phyloP scores from a whole-genome alignment of 371 early-diverging fungal species.

The Actinomortierella wolfii region DNA sequence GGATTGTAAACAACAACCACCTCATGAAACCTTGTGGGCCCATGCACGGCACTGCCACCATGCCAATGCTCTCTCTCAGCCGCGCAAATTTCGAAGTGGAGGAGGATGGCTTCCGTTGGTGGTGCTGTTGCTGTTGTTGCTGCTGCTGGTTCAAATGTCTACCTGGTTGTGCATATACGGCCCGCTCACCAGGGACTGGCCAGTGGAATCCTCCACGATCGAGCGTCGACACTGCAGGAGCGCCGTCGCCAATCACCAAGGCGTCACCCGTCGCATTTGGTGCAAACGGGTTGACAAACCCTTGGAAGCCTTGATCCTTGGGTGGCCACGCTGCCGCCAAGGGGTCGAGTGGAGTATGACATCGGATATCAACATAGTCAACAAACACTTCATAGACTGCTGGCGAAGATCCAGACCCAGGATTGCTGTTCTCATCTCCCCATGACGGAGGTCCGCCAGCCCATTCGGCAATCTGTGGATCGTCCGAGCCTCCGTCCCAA shows the following conservation, averaged over 20 bases:
- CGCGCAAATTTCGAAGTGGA: too few relatives aligned
- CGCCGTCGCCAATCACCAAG: slow-evolving; percentile 21
- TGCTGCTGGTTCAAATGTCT: too few relatives aligned
- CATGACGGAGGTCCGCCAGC: slow-evolving; percentile 68
- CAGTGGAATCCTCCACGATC: slow-evolving; percentile 34
- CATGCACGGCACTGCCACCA: too few relatives aligned
- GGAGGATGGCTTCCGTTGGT: too few relatives aligned
- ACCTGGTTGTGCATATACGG: too few relatives aligned
- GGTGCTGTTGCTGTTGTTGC: too few relatives aligned
- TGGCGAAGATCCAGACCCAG: too few relatives aligned
- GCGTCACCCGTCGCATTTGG: slow-evolving; percentile 22
- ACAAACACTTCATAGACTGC: slow-evolving; percentile 27
- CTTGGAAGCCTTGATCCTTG: slow-evolving; percentile 25
- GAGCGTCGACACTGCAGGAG: slow-evolving; percentile 26
- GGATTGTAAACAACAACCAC: too few relatives aligned
- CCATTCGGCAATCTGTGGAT: slow-evolving; percentile 64
- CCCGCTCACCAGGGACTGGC: too few relatives aligned
- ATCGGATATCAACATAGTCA: slow-evolving; percentile 34
- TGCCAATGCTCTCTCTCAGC: too few relatives aligned
- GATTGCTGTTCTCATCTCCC: slow-evolving; percentile 36
- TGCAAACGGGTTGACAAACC: slow-evolving; percentile 23
- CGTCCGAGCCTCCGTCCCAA: slow-evolving; percentile 69
- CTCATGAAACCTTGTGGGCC: too few relatives aligned
- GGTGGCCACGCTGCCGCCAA: slow-evolving; percentile 26
- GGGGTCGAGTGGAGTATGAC: slow-evolving; percentile 20